Conservation (phyloP, 148 eudicot genomes). For the Simmondsia chinensis region DNA sequence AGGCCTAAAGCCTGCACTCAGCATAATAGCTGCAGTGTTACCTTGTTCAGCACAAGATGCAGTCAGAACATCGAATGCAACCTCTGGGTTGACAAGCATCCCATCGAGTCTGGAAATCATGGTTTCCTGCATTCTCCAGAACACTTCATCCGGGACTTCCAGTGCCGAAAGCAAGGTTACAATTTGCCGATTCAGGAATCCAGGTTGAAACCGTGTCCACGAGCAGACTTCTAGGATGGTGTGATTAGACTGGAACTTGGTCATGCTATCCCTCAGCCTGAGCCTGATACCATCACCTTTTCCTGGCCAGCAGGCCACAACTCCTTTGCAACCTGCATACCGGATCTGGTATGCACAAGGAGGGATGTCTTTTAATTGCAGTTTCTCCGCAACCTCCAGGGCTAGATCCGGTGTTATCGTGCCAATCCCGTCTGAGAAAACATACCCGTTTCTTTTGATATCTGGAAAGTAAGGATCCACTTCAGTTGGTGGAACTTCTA, state of each 20-base stretch:
- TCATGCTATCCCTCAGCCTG: slow-evolving; percentile 65
- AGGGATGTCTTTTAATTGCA: slow-evolving; percentile 36
- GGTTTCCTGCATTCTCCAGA: slow-evolving; percentile 67
- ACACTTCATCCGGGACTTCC: slow-evolving; percentile 48
- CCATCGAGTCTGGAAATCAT: slow-evolving; percentile 55
- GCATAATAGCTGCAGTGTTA: slow-evolving; percentile 81
- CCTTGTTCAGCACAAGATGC: slow-evolving; percentile 74
- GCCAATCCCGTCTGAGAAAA: slow-evolving; percentile 90
- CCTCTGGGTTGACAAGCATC: slow-evolving; percentile 50
- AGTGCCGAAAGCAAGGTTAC: slow-evolving; percentile 69
- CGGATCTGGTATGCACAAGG: slow-evolving; percentile 94
- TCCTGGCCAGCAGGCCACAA: slow-evolving; percentile 75
- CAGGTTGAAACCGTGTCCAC: slow-evolving; percentile 88
- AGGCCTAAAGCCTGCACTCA: slow-evolving; percentile 79
- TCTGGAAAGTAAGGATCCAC: slow-evolving; percentile 38
- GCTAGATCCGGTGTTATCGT: slow-evolving; percentile 73
- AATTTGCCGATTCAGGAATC: slow-evolving; percentile 77
- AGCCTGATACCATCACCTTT: slow-evolving; percentile 32
- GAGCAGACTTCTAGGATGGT: slow-evolving; percentile 73
- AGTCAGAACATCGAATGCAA: slow-evolving; percentile 65
- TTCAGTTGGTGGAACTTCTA: slow-evolving; percentile 43
- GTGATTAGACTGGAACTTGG: slow-evolving; percentile 62
- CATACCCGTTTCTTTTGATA: slow-evolving; percentile 50
- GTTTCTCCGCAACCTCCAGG: slow-evolving; percentile 55
- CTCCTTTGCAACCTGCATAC: slow-evolving; percentile 89